Evolutionary conservation across 2,329 filamentous ascomycete genomes (phyloP).

Genomic region (Claviceps pazoutovae): DNA sequence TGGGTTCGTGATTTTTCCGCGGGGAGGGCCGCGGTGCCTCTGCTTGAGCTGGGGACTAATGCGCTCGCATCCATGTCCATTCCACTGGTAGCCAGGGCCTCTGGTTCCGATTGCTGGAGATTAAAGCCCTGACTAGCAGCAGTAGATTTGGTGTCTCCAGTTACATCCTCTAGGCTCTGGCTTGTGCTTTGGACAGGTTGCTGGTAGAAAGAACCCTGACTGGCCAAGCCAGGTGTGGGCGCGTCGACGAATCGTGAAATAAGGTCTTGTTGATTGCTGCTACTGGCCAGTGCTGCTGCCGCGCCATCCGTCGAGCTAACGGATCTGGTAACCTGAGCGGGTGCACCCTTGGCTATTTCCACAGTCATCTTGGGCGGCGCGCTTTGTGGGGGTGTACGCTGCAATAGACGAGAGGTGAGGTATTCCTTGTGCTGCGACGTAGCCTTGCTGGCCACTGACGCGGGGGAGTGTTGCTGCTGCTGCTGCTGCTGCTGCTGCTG

Average conservation of each 20-base stretch:
- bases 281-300: constrained; percentile 14
- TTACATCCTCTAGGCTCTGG: constrained; percentile 17
- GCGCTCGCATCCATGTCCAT: constrained; percentile 28
- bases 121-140: constrained; percentile 20
- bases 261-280: constrained; percentile 31
- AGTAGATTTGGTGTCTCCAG: constrained; percentile 29
- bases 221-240: constrained; percentile 33
- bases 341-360: constrained; percentile 31
- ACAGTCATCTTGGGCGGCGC: constrained; percentile 52
- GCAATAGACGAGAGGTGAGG: constrained; percentile 52
- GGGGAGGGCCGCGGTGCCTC: constrained; percentile 25
- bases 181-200: constrained; percentile 17
- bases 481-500: background rate
- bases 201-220: constrained; percentile 39
- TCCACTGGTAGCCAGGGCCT: constrained; percentile 15
- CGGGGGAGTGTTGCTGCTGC: background rate
- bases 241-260: constrained; percentile 47
- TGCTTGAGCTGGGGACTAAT: constrained; percentile 30
- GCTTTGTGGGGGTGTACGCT: constrained; percentile 47
- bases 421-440: constrained; percentile 45
- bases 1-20: constrained; percentile 54
- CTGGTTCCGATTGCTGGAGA: constrained; percentile 11
- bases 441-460: constrained; percentile 23
- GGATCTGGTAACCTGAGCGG: constrained; percentile 22
- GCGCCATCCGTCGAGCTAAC: constrained; percentile 17